Percentiles rank a stretch among this genome's conserved stretches.
phyloP scores from a whole-genome alignment of 2,329 filamentous ascomycete genomes.

The Mycosphaerella arachidis region DNA sequence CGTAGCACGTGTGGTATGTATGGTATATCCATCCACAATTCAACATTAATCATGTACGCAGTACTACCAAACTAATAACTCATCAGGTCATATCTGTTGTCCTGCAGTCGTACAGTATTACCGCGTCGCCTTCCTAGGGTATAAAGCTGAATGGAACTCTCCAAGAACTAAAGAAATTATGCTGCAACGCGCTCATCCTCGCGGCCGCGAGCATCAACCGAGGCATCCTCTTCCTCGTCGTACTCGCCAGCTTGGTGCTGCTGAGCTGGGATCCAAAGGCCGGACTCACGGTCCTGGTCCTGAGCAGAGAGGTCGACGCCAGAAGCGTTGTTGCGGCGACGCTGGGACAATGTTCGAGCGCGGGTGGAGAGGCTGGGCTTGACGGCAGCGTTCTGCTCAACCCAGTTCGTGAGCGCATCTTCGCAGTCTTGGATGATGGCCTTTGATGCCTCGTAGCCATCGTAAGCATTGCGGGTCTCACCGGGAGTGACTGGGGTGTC shows the following conservation, averaged over 20 bases:
- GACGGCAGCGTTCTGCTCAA: conserved; percentile 82
- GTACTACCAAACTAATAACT: conserved; percentile 12
- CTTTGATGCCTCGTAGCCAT: conserved; percentile 97
- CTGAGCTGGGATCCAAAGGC: conserved; percentile 73
- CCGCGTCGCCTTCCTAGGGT: conserved; percentile 24
- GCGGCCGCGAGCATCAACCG: conserved; percentile 42
- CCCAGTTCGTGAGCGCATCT: conserved; percentile 96
- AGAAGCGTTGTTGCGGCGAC: conserved; percentile 64
- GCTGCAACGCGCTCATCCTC: conserved; percentile 41
- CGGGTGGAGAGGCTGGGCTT: conserved; percentile 81
- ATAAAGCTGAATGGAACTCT: conserved; percentile 18
- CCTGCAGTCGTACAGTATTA: conserved; percentile 21
- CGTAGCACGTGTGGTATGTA: background rate
- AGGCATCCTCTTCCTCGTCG: conserved; percentile 57
- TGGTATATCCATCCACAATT: background rate
- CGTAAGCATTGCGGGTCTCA: conserved; percentile 91
- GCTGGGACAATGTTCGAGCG: conserved; percentile 80
- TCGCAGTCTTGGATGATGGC: conserved; percentile 99
- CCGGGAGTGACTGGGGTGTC: conserved; percentile 95
- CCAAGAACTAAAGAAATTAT: conserved; percentile 2
- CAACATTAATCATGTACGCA: conserved; percentile 17
- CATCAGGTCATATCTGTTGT: conserved; percentile 23
- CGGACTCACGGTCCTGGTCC: conserved; percentile 67
- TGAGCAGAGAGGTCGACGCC: conserved; percentile 79
- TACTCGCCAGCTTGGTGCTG: conserved; percentile 59